phyloP scores from a whole-genome alignment of 176 grass and related monocot species.

The Thinopyrum elongatum region DNA sequence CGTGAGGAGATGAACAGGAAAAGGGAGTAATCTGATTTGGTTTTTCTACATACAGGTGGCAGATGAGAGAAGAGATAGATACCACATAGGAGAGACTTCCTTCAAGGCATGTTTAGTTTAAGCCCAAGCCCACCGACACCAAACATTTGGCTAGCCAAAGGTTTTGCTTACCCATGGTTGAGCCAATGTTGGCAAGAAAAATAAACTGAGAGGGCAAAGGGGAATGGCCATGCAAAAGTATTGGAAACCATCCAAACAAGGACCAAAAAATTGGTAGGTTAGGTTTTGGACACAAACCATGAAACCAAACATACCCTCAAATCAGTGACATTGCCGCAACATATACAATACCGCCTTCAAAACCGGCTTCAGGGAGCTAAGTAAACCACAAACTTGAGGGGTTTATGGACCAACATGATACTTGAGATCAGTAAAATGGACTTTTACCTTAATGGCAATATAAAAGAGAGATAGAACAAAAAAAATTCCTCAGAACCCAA shows the following conservation, averaged over 20 bases:
- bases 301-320: not conserved
- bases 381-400: not conserved
- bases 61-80: not conserved
- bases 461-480: not conserved
- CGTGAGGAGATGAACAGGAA: not conserved
- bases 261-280: not conserved
- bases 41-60: not conserved
- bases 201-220: not conserved
- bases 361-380: not conserved
- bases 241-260: not conserved
- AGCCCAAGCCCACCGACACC: not conserved
- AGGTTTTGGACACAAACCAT: not conserved
- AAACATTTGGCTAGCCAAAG: not conserved
- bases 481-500: not conserved
- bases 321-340: not conserved
- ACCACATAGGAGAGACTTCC: not conserved
- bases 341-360: not conserved
- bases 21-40: not conserved
- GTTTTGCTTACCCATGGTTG: not conserved
- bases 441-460: not conserved
- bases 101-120: not conserved
- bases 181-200: not conserved
- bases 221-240: too few species aligned
- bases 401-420: not conserved
- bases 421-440: not conserved